A percentile compares a stretch with the other conserved stretches of the same genome.
These are phyloP conservation scores for Chamaecyparis obtusa DNA, from an alignment of 75 land plant species.

Conservation along the genomic window DNA sequence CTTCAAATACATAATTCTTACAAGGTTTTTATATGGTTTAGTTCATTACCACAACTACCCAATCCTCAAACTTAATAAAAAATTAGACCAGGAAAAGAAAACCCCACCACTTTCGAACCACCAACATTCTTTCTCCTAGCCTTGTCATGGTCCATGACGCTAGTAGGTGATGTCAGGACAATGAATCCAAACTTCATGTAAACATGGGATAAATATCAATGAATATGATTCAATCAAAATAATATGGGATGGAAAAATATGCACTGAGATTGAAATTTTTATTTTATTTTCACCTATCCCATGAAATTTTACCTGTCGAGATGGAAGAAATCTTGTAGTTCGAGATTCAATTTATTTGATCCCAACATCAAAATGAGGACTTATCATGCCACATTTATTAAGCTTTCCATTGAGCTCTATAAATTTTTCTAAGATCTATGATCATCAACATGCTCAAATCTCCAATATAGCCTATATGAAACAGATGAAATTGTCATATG, in stretches of 20 bases:
- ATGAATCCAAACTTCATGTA: conserved; percentile 57
- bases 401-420: conserved; percentile 66
- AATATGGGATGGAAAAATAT: not conserved
- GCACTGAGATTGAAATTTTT: not conserved
- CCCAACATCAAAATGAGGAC: conserved; percentile 63
- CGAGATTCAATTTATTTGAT: conserved; percentile 56
- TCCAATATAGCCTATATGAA: conserved; percentile 57
- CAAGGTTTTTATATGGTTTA: not conserved
- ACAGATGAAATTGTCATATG: not conserved
- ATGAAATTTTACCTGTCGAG: conserved; percentile 46
- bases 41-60: not conserved
- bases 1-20: not conserved
- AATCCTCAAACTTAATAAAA: not conserved
- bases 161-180: conserved; percentile 64
- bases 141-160: conserved; percentile 74
- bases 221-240: not conserved
- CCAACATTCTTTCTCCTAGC: conserved; percentile 70
- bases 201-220: not conserved
- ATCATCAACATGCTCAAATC: conserved; percentile 72
- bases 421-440: conserved; percentile 57
- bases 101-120: conserved; percentile 62
- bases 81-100: conserved; percentile 35
- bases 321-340: conserved; percentile 66
- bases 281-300: not conserved
- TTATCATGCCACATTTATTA: conserved; percentile 70